Conservation (phyloP, 805 yeast genomes). For the Candida orba region DNA sequence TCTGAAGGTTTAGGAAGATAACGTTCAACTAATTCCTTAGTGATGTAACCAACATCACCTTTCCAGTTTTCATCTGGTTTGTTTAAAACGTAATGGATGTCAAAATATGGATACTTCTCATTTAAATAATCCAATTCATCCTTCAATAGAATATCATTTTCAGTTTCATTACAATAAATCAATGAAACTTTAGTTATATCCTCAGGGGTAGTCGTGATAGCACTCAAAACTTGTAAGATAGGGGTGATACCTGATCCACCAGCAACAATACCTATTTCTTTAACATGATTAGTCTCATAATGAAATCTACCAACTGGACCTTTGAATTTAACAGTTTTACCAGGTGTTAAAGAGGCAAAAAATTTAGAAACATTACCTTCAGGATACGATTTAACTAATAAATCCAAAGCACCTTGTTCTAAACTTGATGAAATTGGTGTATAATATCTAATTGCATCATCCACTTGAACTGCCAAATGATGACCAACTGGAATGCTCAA, state of each 20-base stretch:
- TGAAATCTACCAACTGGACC: constrained; percentile 77
- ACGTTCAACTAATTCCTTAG: constrained; percentile 47
- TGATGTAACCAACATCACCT: constrained; percentile 53
- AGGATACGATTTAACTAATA: constrained; percentile 67
- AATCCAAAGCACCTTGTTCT: constrained; percentile 69
- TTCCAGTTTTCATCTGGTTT: constrained; percentile 45
- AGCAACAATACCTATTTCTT: constrained; percentile 61
- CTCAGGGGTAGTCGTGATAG: constrained; percentile 60
- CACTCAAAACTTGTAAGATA: constrained; percentile 70
- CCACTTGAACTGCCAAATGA: constrained; percentile 53
- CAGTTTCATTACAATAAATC: constrained; percentile 69
- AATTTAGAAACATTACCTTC: constrained; percentile 63
- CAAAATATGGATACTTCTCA: constrained; percentile 53
- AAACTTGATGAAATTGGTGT: constrained; percentile 68
- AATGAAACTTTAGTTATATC: constrained; percentile 56
- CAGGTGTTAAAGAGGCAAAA: constrained; percentile 58
- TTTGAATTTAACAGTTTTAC: constrained; percentile 60
- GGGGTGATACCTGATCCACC: constrained; percentile 94
- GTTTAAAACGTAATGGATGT: constrained; percentile 51
- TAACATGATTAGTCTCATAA: constrained; percentile 51
- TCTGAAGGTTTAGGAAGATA: constrained; percentile 44
- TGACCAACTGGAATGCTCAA: constrained; percentile 69
- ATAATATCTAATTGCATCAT: constrained; percentile 51
- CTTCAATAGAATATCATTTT: constrained; percentile 65
- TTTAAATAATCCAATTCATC: constrained; percentile 68